Evolutionary conservation across 2,329 filamentous ascomycete species (phyloP).

Genomic region (Aspergillus luchuensis): DNA sequence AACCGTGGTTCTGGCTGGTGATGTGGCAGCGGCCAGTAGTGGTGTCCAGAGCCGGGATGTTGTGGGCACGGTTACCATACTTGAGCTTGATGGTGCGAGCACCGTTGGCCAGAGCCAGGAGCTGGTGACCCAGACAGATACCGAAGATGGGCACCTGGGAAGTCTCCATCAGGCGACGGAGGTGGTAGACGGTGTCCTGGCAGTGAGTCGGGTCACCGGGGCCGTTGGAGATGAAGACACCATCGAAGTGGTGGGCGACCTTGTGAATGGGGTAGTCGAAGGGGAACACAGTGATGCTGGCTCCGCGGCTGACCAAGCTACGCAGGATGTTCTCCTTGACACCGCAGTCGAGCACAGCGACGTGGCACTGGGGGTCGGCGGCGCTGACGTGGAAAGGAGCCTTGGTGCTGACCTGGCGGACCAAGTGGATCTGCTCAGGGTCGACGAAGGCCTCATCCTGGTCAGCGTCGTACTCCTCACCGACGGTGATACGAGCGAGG

Average conservation of each 20-base stretch:
- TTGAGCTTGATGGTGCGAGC: conserved; percentile 95
- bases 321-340: conserved; percentile 99
- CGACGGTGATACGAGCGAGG: conserved; percentile 88
- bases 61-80: conserved; percentile 98
- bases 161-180: conserved; percentile 84
- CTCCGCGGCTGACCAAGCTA: conserved; percentile 86
- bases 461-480: conserved; percentile 97
- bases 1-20: conserved; percentile 97
- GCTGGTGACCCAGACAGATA: conserved; percentile 96
- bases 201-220: conserved; percentile 98
- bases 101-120: conserved; percentile 85
- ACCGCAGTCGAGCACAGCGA: conserved; percentile 95
- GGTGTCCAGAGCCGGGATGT: conserved; percentile 92
- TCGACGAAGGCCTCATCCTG: conserved; percentile 96
- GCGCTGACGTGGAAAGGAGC: conserved; percentile 94
- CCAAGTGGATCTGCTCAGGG: conserved; percentile 93
- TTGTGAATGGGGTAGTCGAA: conserved; percentile 98
- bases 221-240: conserved; percentile 98
- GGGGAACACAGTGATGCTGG: conserved; percentile 90
- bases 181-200: conserved; percentile 89
- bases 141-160: conserved; percentile 94
- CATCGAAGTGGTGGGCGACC: conserved; percentile 95
- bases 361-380: conserved; percentile 78
- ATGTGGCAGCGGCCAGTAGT: conserved; percentile 98
- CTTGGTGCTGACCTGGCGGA: conserved; percentile 96